These are phyloP conservation scores for Elasticomyces elasticus DNA, from an alignment of 495 filamentous ascomycete species.

Conservation along the genomic window DNA sequence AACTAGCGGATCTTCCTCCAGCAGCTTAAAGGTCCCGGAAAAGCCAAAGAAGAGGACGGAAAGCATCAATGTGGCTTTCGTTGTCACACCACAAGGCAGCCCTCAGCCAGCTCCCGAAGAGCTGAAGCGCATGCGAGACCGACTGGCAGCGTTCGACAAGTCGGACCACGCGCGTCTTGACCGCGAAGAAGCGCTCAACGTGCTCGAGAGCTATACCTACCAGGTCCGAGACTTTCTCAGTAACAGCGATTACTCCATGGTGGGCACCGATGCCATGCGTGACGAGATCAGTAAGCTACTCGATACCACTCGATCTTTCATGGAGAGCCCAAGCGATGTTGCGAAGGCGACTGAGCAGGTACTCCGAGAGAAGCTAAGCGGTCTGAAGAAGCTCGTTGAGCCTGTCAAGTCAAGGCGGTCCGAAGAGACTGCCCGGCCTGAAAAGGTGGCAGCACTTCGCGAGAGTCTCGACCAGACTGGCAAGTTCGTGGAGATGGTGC, in stretches of 20 bases:
- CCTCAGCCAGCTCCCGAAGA: constrained; percentile 49
- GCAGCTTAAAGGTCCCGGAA: constrained; percentile 37
- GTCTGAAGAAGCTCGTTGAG: constrained; percentile 57
- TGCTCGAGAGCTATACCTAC: constrained; percentile 90
- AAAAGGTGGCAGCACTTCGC: constrained; percentile 51
- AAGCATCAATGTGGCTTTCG: constrained; percentile 58
- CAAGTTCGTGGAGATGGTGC: constrained; percentile 46
- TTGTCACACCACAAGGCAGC: constrained; percentile 50
- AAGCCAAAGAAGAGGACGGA: constrained; percentile 55
- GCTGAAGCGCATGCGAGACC: constrained; percentile 53
- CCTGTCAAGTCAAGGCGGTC: constrained; percentile 59
- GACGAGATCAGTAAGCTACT: constrained; percentile 51
- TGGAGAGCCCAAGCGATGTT: constrained; percentile 63
- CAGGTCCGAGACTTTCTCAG: constrained; percentile 70
- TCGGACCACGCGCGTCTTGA: constrained; percentile 67
- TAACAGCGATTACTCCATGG: constrained; percentile 59
- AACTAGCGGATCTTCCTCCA: constrained; percentile 32
- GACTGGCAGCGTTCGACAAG: constrained; percentile 65
- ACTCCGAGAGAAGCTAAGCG: constrained; percentile 63
- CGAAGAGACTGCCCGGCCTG: constrained; percentile 56
- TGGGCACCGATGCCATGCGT: constrained; percentile 55
- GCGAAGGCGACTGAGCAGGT: constrained; percentile 59
- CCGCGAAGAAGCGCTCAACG: constrained; percentile 83
- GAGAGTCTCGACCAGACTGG: constrained; percentile 51
- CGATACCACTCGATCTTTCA: constrained; percentile 69